Percentiles rank a stretch among this genome's conserved stretches.
Evolutionary conservation across 257 asterid genomes (phyloP).

Genomic region (Ajuga chamaepitys): DNA sequence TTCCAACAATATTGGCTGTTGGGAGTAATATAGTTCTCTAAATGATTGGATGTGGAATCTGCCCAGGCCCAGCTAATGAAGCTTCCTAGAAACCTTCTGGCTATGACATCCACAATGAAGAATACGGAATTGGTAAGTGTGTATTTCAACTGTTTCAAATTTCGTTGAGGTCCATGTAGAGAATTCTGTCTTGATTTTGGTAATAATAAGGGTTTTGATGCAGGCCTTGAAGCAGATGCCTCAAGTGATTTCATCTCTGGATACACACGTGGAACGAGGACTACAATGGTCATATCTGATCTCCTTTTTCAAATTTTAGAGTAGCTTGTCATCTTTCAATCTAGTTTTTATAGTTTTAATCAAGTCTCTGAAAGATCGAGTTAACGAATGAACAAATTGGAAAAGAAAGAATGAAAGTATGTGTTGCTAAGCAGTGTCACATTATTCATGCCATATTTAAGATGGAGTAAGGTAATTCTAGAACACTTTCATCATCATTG

Average conservation of each 20-base stretch:
- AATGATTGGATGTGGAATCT: background rate
- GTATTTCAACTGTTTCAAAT: background rate
- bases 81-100: slow-evolving; percentile 74
- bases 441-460: background rate
- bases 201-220: slow-evolving; percentile 6
- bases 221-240: slow-evolving; percentile 80
- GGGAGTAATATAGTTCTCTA: background rate
- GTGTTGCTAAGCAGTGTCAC: background rate
- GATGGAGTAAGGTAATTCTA: background rate
- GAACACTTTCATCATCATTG: background rate
- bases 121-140: slow-evolving; percentile 58
- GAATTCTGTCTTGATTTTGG: slow-evolving; percentile 9
- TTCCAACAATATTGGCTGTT: background rate
- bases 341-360: background rate
- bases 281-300: slow-evolving; percentile 44
- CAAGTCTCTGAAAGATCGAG: background rate
- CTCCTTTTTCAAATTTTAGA: background rate
- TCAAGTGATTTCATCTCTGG: slow-evolving; percentile 59
- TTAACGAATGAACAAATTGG: background rate
- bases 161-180: slow-evolving; percentile 9
- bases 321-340: background rate
- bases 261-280: slow-evolving; percentile 69
- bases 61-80: slow-evolving; percentile 59
- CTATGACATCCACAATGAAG: slow-evolving; percentile 50
- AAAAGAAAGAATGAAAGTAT: background rate